Evolutionary conservation across 164 flowering plant species (phyloP), one percentile per base, ranked within the genome.

Genomic region (Magnolia sinica): DNA sequence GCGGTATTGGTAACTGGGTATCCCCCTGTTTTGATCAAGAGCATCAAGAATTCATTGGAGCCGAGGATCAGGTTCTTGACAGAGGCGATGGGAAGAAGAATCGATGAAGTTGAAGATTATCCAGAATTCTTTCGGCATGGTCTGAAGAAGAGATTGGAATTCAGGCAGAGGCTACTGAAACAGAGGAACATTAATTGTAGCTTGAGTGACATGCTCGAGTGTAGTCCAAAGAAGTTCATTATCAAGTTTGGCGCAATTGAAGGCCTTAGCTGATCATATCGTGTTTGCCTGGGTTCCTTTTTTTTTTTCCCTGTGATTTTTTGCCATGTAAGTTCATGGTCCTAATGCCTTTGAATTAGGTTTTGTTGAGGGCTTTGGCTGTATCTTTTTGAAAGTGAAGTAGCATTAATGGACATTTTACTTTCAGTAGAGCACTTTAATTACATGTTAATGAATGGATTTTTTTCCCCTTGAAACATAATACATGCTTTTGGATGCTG

Each of bases 1-100:
- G 93, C 83, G 9, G 80, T 84, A 65, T 52, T 94, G 82, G 92
- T 96, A 49, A 50, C 91, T 55, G 92, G 94, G 64, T 91, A 90
- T 82, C 99, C 99, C 18, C 97, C 90, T 37, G 77, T 96, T 65
- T 77, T 96, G 85, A 91, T 94, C 76, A 96, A 94, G 89, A 96
- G 98, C 76, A 82, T 90, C 27, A 85, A 79, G 70, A 92, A 94
- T 79, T 96, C 98, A 64, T 77, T 96, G 78, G 94, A 88, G 74
- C 99, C 98, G 11, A 87, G 94, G 81, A 89, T 96, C 70, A 87
- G 71, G 80, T 96, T 91, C 74, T 85, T 96, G 87, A 84, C 85
- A 9, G 88, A 91, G 59, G 91, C 88, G 22, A 96, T 96, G 99
- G 90, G 87, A 4, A 90, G 97, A 81, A 74, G 67, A 37, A 81